phyloP scores from a whole-genome alignment of 1,284 basidiomycete species.

The Ganoderma lucidum region DNA sequence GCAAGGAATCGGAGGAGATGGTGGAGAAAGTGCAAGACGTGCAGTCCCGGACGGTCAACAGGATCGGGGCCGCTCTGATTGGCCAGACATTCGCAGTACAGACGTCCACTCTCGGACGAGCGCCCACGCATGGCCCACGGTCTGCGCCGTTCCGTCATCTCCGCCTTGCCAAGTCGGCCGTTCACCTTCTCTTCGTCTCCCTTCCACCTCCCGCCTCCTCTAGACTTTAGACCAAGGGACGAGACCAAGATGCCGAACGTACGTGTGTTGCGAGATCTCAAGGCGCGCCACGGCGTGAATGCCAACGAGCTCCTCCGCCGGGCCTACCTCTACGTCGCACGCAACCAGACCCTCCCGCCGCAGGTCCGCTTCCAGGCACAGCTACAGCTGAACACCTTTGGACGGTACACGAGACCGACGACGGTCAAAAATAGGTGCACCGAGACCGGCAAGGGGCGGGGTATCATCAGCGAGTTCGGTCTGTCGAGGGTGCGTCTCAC shows the following conservation, averaged over 20 bases:
- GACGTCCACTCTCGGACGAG: slow-evolving; percentile 10
- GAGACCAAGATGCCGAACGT: slow-evolving; percentile 47
- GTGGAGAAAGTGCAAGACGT: slow-evolving; percentile 18
- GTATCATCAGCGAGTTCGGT: slow-evolving; percentile 89
- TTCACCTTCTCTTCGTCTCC: not conserved
- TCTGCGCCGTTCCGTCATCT: slow-evolving; percentile 19
- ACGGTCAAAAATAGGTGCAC: slow-evolving; percentile 90
- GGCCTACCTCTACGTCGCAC: slow-evolving; percentile 90
- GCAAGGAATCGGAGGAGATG: slow-evolving; percentile 14
- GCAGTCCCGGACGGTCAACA: slow-evolving; percentile 23
- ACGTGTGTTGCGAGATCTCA: slow-evolving; percentile 79
- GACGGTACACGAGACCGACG: slow-evolving; percentile 81
- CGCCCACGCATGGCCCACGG: slow-evolving; percentile 5
- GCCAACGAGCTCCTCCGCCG: slow-evolving; percentile 84
- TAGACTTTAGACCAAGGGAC: slow-evolving; percentile 6
- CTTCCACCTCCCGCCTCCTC: not conserved
- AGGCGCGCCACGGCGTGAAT: slow-evolving; percentile 73
- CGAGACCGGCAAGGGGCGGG: slow-evolving; percentile 86
- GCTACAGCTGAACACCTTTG: slow-evolving; percentile 90
- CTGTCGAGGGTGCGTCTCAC: slow-evolving; percentile 79
- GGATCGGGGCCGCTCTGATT: slow-evolving; percentile 29
- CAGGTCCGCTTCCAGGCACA: slow-evolving; percentile 96
- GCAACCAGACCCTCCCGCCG: slow-evolving; percentile 85
- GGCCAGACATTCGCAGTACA: slow-evolving; percentile 19
- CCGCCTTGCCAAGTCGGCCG: slow-evolving; percentile 2